Conservation (phyloP, 2,329 filamentous ascomycete species). For the Stachybotrys echinatus region DNA sequence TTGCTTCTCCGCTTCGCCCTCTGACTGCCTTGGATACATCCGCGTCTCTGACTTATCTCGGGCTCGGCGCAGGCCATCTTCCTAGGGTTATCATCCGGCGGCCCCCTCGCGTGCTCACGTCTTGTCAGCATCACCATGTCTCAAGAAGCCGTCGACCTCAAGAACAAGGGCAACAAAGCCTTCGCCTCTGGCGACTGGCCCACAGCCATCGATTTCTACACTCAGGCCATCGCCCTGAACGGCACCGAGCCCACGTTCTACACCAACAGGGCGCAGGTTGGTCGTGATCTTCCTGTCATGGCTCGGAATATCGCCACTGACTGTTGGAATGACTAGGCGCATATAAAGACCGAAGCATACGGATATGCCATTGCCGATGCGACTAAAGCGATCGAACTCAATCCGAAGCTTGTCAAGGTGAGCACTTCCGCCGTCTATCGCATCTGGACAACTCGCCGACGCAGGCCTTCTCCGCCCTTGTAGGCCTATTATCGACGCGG, state of each 20-base stretch:
- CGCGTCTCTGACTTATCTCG: background rate
- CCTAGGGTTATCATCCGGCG: background rate
- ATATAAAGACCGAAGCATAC: conserved; percentile 94
- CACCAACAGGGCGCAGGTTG: conserved; percentile 90
- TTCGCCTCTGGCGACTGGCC: conserved; percentile 86
- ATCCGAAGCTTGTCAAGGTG: conserved; percentile 85
- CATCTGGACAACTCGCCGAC: background rate
- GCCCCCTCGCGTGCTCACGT: conserved; percentile 2
- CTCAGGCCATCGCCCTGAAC: conserved; percentile 80
- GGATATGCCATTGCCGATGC: conserved; percentile 90
- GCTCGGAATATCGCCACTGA: conserved; percentile 30
- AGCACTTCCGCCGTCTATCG: conserved; percentile 10
- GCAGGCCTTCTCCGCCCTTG: conserved; percentile 1
- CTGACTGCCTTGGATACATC: background rate
- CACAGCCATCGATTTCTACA: conserved; percentile 75
- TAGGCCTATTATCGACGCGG: conserved; percentile 94
- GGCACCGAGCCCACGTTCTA: conserved; percentile 83
- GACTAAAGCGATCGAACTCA: conserved; percentile 83
- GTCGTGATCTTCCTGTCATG: conserved; percentile 21
- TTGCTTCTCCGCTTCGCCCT: background rate
- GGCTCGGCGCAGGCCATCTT: background rate
- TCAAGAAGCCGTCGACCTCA: conserved; percentile 73
- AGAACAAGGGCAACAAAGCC: conserved; percentile 91
- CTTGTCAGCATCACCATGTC: conserved; percentile 28
- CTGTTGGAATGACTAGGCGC: conserved; percentile 55